Evolutionary conservation across 78 protist species (phyloP), one percentile per base, ranked within the genome.

Genomic region (Dictyostelium firmibasis): DNA sequence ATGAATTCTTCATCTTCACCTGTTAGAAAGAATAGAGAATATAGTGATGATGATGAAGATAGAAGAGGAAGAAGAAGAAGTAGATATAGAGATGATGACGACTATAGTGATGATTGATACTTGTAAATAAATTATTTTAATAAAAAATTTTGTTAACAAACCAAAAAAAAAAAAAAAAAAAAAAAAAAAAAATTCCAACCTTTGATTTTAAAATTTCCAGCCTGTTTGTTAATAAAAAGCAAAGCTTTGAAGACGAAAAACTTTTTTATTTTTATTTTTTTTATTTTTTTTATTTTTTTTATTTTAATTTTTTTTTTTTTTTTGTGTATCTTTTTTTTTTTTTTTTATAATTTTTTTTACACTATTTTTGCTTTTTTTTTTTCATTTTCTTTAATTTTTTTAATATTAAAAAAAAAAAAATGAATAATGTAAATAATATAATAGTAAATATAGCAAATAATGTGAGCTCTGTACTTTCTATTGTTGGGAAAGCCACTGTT

Each of bases 401-500:
- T 60, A 23, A 23, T 60, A 60, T 60, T 23, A 23, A 60, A 20
- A 20, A 57, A 11, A 60, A 67, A 7, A 18, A 27, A n/a, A 67
- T 67, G 36, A 67, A 67, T 29, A 27, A 67, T 29, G 76, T 67
- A n/a, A 78, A 78, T 25, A 78, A 78, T 44, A 16, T 78, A 38
- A 78, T 78, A 18, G 64, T 27, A 7, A 78, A 78, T 25, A 78
- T 78, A 18, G 14, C 84, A 43, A 78, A 78, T 47, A 78, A 38
- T 27, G 50, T 75, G 0, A 31, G 36, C 8, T 75, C 81, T 6
- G 47, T 75, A 7, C 23, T 75, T 7, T 78, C 84, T 5, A 78
- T 78, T 44, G 93, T 88, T 20, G 93, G 93, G 9, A 77, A 69
- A 47, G 85, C 93, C 1, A 88, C 93, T 2, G 3, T 31, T 2